These are phyloP conservation scores for Spiromastix sp. DNA, from an alignment of 2,329 filamentous ascomycete genomes.

Conservation along the genomic window DNA sequence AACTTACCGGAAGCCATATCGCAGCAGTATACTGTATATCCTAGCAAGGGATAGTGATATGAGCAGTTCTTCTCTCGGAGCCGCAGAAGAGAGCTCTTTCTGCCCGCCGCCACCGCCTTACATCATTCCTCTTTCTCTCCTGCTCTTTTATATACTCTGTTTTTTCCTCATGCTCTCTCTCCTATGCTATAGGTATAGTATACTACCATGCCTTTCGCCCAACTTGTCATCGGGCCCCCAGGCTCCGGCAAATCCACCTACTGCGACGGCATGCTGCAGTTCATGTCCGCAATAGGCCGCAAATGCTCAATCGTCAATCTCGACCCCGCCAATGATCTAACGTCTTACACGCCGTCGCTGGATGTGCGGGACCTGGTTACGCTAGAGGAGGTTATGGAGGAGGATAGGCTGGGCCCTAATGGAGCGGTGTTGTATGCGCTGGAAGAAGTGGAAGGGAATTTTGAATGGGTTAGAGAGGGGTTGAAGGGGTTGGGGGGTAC, in stretches of 20 bases:
- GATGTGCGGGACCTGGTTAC: conserved; percentile 85
- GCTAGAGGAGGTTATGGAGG: conserved; percentile 88
- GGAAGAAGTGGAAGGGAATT: conserved; percentile 88
- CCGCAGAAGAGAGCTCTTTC: neutral
- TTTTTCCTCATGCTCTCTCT: no score
- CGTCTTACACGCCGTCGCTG: conserved; percentile 76
- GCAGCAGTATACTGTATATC: neutral
- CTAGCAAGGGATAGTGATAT: neutral
- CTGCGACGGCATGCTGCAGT: conserved; percentile 98
- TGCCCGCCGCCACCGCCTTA: neutral
- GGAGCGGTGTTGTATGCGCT: conserved; percentile 87
- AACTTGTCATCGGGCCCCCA: conserved; percentile 87
- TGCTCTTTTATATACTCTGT: no score
- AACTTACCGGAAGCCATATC: conserved; percentile 5
- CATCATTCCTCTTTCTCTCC: neutral
- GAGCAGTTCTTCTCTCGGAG: neutral
- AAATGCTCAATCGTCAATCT: conserved; percentile 94
- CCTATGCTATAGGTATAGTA: no score
- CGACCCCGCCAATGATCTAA: conserved; percentile 91
- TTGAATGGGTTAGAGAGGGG: conserved; percentile 80
- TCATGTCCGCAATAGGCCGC: conserved; percentile 87
- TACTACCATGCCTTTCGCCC: conserved; percentile 53
- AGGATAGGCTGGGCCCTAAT: conserved; percentile 83
- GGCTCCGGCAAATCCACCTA: conserved; percentile 96
- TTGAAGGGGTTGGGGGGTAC: conserved; percentile 60